Percentiles rank a stretch among this genome's conserved stretches.
Conservation (phyloP, 2,329 filamentous ascomycete species). For the Rutstroemia sp. region DNA sequence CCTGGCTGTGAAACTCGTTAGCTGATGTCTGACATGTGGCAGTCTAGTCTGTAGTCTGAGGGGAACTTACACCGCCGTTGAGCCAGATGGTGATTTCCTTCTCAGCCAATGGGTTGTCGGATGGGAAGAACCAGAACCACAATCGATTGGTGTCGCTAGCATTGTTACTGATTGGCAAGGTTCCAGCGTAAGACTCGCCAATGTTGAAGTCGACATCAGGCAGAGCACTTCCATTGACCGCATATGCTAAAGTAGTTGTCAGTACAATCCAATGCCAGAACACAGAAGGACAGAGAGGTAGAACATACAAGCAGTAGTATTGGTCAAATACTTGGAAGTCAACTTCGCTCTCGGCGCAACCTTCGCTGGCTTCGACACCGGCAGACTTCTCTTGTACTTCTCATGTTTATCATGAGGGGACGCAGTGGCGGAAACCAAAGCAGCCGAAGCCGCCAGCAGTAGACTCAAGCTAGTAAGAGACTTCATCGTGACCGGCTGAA, state of each 20-base stretch:
- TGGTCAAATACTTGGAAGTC: constrained; percentile 16
- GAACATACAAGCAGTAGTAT: constrained; percentile 15
- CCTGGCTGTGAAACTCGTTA: constrained; percentile 42
- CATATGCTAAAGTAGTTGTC: constrained; percentile 18
- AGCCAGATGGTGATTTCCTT: constrained; percentile 64
- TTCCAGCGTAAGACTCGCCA: constrained; percentile 28
- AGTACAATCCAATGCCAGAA: not conserved
- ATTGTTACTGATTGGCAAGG: constrained; percentile 45
- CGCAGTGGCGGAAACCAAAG: not conserved
- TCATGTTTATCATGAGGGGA: constrained; percentile 1
- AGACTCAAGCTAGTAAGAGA: constrained; percentile 1
- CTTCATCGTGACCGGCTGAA: not conserved
- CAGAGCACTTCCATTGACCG: constrained; percentile 24
- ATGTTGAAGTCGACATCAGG: constrained; percentile 27
- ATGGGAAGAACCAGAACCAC: constrained; percentile 51
- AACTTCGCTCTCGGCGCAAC: constrained; percentile 8
- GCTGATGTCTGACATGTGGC: too few relatives aligned
- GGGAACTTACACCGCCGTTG: constrained; percentile 63
- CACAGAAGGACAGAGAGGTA: not conserved
- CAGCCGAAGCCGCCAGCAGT: not conserved
- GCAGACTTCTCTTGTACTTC: constrained; percentile 4
- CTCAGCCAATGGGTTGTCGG: constrained; percentile 36
- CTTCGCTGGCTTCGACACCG: constrained; percentile 9
- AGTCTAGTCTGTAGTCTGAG: not conserved
- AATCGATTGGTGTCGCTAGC: constrained; percentile 38